Base-by-base conservation (phyloP, 2,329 filamentous ascomycete species). In the Diaporthe vaccinii region DNA sequence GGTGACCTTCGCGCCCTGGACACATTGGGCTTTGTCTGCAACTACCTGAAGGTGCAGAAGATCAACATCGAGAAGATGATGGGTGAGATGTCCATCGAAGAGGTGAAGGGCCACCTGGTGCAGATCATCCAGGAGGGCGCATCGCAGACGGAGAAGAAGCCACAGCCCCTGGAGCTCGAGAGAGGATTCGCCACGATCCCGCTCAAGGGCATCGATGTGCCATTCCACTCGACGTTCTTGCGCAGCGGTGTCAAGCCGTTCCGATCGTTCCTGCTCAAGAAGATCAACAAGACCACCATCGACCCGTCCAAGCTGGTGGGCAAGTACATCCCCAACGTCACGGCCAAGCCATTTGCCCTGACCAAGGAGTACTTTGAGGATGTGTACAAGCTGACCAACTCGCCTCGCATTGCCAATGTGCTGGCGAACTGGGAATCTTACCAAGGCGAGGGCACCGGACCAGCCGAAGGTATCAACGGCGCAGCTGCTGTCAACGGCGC, bases 351-450 rank as follows among this genome's bases (percentile, higher is more conserved):
- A 22, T 99, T 99, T 84, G 95, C 95, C 84, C 89, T 99, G 79
- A 98, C 95, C 73, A 98, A 96, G 90, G 97, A 98, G 87, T 99
- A 99, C 88, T 99, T 99, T 86, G 96, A 99, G 90, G 97, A 98
- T 82, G 97, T 99, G 69, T 98, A 98, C 87, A 92, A 92, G 81
- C 87, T 99, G 83, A 99, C 97, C 73, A 98, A 97, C 87, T 92
- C 90, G 75, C 91, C 91, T 78, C 91, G 93, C 85, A 95, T 96
- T 82, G 93, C 92, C 58, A 90, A 93, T 75, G 93, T 96, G 77
- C 84, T 98, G 83, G 94, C 95, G 79, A 98, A 98, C 87, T 95
- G 93, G 93, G 93, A 95, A 68, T 93, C 91, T 84, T 95, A 93
- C 82, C 88, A 91, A 79, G 88, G 90, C 67, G 88, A 90, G 46